Evolutionary conservation across 2,329 filamentous ascomycete genomes (phyloP).

Genomic region (Chaetothyriales sp.): DNA sequence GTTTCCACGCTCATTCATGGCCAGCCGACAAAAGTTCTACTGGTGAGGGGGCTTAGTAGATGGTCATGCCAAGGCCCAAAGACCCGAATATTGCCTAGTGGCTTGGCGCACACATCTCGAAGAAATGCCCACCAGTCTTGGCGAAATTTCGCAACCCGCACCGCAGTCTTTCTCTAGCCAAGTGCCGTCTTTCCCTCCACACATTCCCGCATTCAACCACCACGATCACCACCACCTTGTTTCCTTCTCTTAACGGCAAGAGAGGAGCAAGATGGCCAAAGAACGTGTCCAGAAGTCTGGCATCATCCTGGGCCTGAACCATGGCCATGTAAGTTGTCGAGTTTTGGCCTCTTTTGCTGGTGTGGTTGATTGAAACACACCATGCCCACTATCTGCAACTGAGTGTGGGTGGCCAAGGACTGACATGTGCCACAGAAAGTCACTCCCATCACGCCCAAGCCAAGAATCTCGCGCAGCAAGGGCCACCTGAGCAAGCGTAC

Average conservation of each 20-base stretch:
- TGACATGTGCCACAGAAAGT: constrained; percentile 52
- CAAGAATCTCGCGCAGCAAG: constrained; percentile 73
- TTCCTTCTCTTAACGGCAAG: constrained; percentile 16
- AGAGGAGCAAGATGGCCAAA: constrained; percentile 33
- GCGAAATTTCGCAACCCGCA: not conserved
- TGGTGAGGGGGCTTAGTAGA: no score
- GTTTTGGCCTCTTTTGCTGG: not conserved
- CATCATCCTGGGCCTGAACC: constrained; percentile 50
- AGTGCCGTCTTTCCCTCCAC: not conserved
- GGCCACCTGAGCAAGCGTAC: constrained; percentile 95
- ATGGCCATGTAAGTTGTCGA: constrained; percentile 49
- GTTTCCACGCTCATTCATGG: no score
- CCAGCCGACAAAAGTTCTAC: no score
- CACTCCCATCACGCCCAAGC: constrained; percentile 63
- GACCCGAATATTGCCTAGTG: not conserved
- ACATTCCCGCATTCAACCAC: not conserved
- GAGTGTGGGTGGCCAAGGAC: not conserved
- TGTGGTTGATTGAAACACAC: not conserved
- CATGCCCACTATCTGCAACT: not conserved
- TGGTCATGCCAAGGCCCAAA: not conserved
- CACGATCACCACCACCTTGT: constrained; percentile 4
- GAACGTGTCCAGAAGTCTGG: constrained; percentile 32
- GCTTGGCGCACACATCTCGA: not conserved
- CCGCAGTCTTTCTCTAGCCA: not conserved
- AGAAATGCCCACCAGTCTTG: not conserved